Evolutionary conservation across 2,329 filamentous ascomycete species (phyloP).

Genomic region (Ophiostoma sp.): DNA sequence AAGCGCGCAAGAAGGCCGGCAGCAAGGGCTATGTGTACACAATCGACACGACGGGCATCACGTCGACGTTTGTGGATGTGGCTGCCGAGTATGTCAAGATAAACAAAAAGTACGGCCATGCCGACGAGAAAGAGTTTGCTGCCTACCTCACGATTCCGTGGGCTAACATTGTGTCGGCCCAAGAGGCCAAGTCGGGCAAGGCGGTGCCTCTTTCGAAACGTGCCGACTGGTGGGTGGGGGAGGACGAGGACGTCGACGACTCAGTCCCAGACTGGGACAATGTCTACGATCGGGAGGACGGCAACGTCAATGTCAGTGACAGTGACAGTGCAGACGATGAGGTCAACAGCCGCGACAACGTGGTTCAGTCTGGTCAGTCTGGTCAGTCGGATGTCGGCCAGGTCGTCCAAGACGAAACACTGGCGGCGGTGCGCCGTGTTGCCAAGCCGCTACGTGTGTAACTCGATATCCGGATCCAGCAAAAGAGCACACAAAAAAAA

Average conservation of each 20-base stretch:
- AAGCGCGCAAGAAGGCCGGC: neutral
- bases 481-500: neutral
- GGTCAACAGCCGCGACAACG: neutral
- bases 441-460: conserved; percentile 6
- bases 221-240: no score
- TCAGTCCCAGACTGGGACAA: neutral
- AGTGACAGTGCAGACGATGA: neutral
- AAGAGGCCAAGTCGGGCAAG: neutral
- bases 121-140: neutral
- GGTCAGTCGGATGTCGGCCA: no score
- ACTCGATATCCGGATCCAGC: neutral
- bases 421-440: neutral
- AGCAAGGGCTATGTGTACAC: neutral
- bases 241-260: neutral
- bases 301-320: neutral
- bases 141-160: neutral
- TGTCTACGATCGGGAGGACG: neutral
- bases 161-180: neutral
- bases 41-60: neutral
- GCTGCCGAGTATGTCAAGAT: neutral
- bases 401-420: neutral
- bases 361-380: no score
- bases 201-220: neutral
- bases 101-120: neutral
- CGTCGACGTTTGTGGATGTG: neutral